phyloP scores from a whole-genome alignment of 129 eudicot species.

The Heracleum sosnowskyi region DNA sequence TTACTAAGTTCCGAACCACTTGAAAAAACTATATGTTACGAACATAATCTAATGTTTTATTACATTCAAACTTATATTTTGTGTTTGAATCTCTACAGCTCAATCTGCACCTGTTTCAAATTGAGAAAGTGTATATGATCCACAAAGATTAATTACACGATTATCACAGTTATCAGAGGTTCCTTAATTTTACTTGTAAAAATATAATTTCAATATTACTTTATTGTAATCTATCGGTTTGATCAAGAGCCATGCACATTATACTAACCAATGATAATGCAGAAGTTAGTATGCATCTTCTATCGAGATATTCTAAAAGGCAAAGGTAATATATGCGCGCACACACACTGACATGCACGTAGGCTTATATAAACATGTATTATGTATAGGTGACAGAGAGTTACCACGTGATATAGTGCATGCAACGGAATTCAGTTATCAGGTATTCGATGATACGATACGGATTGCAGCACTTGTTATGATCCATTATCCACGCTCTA shows the following conservation, averaged over 20 bases:
- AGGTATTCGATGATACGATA: conserved; percentile 8
- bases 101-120: background rate
- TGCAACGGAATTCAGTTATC: background rate
- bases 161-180: background rate
- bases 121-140: background rate
- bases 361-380: background rate
- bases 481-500: conserved; percentile 1
- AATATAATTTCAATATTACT: background rate
- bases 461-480: background rate
- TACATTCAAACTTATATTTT: background rate
- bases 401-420: conserved; percentile 3
- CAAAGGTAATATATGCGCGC: background rate
- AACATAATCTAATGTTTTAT: background rate
- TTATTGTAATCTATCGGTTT: background rate
- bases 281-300: background rate
- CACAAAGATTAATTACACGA: background rate
- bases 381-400: background rate
- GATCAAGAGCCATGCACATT: conserved; percentile 1
- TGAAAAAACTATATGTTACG: background rate
- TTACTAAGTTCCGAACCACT: background rate
- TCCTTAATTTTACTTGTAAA: background rate
- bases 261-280: background rate
- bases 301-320: background rate
- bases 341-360: background rate
- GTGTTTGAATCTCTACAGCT: background rate